Conservation (phyloP, 2,329 filamentous ascomycete species). For the Monosporascus sp. region DNA sequence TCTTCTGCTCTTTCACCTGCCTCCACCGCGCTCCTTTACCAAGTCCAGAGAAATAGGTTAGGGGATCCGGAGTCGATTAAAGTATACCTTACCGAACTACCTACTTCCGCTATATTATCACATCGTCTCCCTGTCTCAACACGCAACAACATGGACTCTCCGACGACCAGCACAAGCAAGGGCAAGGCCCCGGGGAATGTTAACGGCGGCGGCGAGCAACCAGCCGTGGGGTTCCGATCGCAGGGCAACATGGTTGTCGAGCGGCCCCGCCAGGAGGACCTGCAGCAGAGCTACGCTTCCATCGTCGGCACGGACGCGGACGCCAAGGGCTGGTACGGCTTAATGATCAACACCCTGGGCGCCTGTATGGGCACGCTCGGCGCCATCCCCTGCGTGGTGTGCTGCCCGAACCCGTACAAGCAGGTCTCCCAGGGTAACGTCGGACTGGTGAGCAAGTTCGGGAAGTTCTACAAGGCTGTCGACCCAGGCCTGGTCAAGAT, state of each 20-base stretch:
- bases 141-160: not conserved
- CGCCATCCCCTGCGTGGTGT: constrained; percentile 84
- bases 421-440: constrained; percentile 89
- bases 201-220: constrained; percentile 10
- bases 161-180: constrained; percentile 2
- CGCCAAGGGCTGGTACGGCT: constrained; percentile 82
- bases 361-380: constrained; percentile 70
- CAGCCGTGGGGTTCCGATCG: constrained; percentile 39
- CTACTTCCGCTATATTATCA: not conserved
- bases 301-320: constrained; percentile 60
- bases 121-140: not conserved
- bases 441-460: constrained; percentile 92
- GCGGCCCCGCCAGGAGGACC: constrained; percentile 74
- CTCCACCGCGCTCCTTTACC: not conserved
- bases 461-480: constrained; percentile 88
- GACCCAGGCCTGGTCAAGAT: constrained; percentile 96
- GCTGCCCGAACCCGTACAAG: constrained; percentile 95
- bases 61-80: not conserved
- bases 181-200: constrained; percentile 16
- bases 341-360: constrained; percentile 74
- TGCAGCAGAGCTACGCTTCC: constrained; percentile 75
- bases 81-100: too few species aligned
- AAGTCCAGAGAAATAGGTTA: not conserved
- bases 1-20: too few species aligned
- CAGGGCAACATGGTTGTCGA: constrained; percentile 63